Conservation (phyloP, 306 rosid species). For the Echinosophora koreensis region DNA sequence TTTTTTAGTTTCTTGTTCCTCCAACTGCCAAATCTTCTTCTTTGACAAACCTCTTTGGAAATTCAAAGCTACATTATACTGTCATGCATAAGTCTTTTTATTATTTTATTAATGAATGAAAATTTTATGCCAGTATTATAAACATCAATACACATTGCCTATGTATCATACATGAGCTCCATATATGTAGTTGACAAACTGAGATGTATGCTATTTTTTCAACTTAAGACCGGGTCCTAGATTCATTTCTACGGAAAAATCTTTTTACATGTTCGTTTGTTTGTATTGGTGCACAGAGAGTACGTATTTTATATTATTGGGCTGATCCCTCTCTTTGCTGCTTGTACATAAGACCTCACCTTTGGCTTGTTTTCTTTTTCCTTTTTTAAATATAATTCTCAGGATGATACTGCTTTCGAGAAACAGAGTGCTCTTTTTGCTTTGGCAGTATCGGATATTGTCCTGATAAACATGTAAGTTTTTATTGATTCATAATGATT, state of each 20-base stretch:
- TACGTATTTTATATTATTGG: slow-evolving; percentile 25
- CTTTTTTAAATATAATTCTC: slow-evolving; percentile 42
- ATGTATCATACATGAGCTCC: not conserved
- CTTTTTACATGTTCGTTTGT: slow-evolving; percentile 10
- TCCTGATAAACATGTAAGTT: slow-evolving; percentile 89
- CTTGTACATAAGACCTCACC: slow-evolving; percentile 21
- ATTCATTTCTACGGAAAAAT: slow-evolving; percentile 23
- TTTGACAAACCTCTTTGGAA: not conserved
- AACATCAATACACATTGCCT: not conserved
- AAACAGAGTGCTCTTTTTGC: slow-evolving; percentile 95
- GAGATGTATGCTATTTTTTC: slow-evolving; percentile 9
- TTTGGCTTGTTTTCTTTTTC: slow-evolving; percentile 22
- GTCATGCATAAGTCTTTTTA: not conserved
- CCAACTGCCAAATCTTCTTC: not conserved
- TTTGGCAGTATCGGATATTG: slow-evolving; percentile 84
- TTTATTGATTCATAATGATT: slow-evolving; percentile 42
- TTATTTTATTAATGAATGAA: not conserved
- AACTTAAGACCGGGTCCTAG: slow-evolving; percentile 20
- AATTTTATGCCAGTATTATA: slow-evolving; percentile 11
- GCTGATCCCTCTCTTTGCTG: slow-evolving; percentile 20
- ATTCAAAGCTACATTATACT: slow-evolving; percentile 4
- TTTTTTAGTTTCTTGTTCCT: slow-evolving; percentile 12
- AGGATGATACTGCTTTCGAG: slow-evolving; percentile 98
- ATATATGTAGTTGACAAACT: not conserved
- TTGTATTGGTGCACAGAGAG: slow-evolving; percentile 12